Conservation (phyloP, 2,329 filamentous ascomycete species). For the Fusarium foetens region DNA sequence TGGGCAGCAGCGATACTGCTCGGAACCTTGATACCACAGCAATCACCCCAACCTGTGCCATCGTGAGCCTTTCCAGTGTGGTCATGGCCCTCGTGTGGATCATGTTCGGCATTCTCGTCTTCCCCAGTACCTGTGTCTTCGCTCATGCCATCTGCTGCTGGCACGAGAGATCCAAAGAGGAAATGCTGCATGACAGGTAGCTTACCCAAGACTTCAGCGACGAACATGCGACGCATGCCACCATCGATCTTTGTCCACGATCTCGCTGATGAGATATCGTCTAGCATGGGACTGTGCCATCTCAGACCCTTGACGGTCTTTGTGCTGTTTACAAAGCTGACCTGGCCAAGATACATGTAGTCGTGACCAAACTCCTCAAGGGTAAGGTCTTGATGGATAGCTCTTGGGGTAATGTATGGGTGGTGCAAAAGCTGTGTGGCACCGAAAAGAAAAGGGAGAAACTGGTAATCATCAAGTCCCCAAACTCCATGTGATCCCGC, state of each 20-base stretch:
- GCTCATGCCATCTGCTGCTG: conserved; percentile 85
- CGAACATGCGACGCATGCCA: conserved; percentile 97
- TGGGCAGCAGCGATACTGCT: conserved; percentile 91
- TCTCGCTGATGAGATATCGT: conserved; percentile 92
- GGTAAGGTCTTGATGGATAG: conserved; percentile 87
- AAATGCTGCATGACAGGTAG: conserved; percentile 99
- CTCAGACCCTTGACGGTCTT: conserved; percentile 94
- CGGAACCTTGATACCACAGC: conserved; percentile 97
- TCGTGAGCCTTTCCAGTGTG: conserved; percentile 72
- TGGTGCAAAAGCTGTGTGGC: conserved; percentile 90
- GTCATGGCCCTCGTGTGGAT: conserved; percentile 68
- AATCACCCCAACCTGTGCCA: conserved; percentile 86
- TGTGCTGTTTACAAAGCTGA: conserved; percentile 92
- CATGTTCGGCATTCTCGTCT: conserved; percentile 59
- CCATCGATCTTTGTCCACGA: conserved; percentile 92
- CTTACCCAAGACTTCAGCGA: conserved; percentile 91
- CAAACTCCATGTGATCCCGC: conserved; percentile 97
- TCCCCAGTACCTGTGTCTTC: conserved; percentile 63
- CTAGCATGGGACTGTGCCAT: conserved; percentile 98
- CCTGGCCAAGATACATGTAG: conserved; percentile 91
- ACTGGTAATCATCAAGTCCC: conserved; percentile 98
- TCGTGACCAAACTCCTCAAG: conserved; percentile 87
- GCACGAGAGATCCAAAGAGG: conserved; percentile 86
- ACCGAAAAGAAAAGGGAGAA: conserved; percentile 94
- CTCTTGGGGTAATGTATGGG: conserved; percentile 79